Conservation (phyloP, 345 rosid genomes). For the Dipteronia sinensis region DNA sequence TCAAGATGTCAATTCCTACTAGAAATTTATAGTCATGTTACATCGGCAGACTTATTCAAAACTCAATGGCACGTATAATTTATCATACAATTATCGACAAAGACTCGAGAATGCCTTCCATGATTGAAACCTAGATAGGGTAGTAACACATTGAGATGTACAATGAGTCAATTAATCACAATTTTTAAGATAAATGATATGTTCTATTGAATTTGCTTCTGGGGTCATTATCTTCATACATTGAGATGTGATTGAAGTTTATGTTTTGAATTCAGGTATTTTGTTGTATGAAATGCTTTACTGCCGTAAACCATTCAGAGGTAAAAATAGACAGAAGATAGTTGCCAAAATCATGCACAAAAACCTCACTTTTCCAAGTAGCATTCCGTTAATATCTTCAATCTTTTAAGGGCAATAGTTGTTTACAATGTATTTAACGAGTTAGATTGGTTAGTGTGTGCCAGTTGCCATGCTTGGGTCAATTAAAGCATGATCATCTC, state of each 20-base stretch:
- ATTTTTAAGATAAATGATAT: no score
- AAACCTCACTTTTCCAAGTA: constrained; percentile 93
- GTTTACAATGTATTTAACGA: not conserved
- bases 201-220: no score
- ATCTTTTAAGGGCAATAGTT: not conserved
- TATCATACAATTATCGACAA: no score
- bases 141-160: no score
- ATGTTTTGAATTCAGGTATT: constrained; percentile 54
- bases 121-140: no score
- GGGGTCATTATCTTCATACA: not conserved
- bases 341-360: constrained; percentile 90
- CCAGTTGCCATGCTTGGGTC: not conserved
- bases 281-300: constrained; percentile 95
- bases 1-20: no score
- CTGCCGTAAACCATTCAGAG: constrained; percentile 96
- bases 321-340: constrained; percentile 95
- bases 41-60: no score
- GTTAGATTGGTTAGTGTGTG: no score
- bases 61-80: no score
- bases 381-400: constrained; percentile 64
- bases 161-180: no score
- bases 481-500: not conserved
- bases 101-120: no score
- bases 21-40: no score
- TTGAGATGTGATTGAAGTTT: constrained; percentile 7